Conservation (phyloP, 2,329 filamentous ascomycete species). For the Gnomoniopsis sp. region DNA sequence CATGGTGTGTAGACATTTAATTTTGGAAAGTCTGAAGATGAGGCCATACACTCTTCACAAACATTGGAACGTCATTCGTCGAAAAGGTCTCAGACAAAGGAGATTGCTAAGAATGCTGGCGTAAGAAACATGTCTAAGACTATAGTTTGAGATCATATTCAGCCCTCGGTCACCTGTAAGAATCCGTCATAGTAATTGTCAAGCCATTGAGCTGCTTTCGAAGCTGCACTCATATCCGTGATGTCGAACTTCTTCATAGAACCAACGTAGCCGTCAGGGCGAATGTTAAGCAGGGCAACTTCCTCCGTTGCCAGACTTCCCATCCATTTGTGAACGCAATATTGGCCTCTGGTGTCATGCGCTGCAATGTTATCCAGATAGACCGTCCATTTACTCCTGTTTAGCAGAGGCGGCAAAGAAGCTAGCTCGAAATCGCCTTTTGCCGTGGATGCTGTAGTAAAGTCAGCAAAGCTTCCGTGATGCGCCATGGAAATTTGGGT, state of each 20-base stretch:
- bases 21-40: too few species aligned
- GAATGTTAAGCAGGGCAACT: slow-evolving; percentile 63
- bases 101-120: too few species aligned
- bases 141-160: too few species aligned
- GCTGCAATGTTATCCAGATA: slow-evolving; percentile 65
- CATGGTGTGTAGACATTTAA: too few species aligned
- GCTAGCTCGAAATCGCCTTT: slow-evolving; percentile 63
- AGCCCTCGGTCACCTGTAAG: slow-evolving; percentile 40
- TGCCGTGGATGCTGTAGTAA: slow-evolving; percentile 17
- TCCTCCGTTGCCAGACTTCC: slow-evolving; percentile 53
- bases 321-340: slow-evolving; percentile 68
- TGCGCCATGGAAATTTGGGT: not conserved
- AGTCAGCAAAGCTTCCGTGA: not conserved
- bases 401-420: slow-evolving; percentile 58
- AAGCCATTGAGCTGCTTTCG: slow-evolving; percentile 48
- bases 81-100: too few species aligned
- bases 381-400: slow-evolving; percentile 66
- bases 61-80: too few species aligned
- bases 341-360: slow-evolving; percentile 46
- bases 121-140: too few species aligned
- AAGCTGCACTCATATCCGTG: slow-evolving; percentile 20
- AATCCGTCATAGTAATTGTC: slow-evolving; percentile 54
- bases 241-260: slow-evolving; percentile 52
- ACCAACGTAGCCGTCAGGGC: slow-evolving; percentile 72
- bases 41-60: too few species aligned